A percentile compares a stretch with the other conserved stretches of the same genome.
Evolutionary conservation across 495 filamentous ascomycete genomes (phyloP).

Genomic region (Polyplosphaeria fusca): DNA sequence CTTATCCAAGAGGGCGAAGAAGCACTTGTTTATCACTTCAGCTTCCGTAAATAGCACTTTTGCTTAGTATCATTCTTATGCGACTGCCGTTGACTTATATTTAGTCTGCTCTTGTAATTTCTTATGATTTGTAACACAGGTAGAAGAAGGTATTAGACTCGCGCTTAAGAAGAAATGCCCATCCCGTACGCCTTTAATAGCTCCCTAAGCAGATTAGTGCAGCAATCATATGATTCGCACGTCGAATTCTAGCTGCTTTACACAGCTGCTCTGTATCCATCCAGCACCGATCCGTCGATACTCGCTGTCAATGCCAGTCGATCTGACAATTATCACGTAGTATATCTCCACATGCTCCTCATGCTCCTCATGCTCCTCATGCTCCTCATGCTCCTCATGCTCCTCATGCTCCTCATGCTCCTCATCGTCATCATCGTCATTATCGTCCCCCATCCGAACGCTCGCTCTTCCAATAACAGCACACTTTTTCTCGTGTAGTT

Average conservation of each 20-base stretch:
- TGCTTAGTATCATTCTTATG: no score
- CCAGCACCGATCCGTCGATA: constrained; percentile 3
- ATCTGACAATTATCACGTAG: constrained; percentile 4
- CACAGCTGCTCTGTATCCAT: constrained; percentile 5
- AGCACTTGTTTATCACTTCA: background rate
- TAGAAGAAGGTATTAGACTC: background rate
- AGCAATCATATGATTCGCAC: constrained; percentile 1
- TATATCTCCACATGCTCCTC: background rate
- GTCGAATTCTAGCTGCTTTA: background rate
- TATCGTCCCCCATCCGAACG: no score
- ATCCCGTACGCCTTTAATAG: background rate
- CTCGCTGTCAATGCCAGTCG: constrained; percentile 2
- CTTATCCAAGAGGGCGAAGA: background rate
- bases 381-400: no score
- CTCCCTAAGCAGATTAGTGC: background rate
- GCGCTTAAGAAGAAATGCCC: background rate
- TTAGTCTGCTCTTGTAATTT: background rate
- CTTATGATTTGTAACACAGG: background rate
- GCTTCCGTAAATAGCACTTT: no score
- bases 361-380: background rate
- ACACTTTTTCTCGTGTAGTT: constrained; percentile 4
- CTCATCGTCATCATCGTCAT: no score
- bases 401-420: no score
- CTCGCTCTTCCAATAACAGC: constrained; percentile 8
- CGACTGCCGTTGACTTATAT: background rate